Evolutionary conservation across 192 early-diverging fungal genomes (phyloP), one percentile per base, ranked within the genome.

Genomic region (Geosiphon pyriformis): DNA sequence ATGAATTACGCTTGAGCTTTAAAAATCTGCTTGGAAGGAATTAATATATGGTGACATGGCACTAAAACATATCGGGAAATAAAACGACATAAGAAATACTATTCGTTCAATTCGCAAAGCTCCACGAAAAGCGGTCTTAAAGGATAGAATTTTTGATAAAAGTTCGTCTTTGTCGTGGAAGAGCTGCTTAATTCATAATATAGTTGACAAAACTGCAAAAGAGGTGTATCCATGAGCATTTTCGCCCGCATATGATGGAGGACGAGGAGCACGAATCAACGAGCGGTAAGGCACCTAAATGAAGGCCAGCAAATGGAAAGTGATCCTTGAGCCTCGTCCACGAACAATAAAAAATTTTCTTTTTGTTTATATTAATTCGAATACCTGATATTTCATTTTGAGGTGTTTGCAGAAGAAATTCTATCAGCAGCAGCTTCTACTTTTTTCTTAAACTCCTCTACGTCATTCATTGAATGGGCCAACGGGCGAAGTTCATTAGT

Each of bases 401-500:
- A 6, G 15, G 37, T 23, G 23, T 22, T 55, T 6, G 52, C 52
- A 12, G 27, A 20, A 4, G 2, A 11, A 29, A 55, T 29, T 55
- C 25, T 55, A 20, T 11, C 6, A 12, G 23, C 26, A 26, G 65
- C 65, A 30, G 65, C 59, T 1, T 70, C 58, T 6, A 74, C 77
- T 55, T 67, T 65, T 25, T 47, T 25, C 32, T 65, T 73, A 31
- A 78, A 61, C 42, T 42, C 31, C 25, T 61, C 68, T 31, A 56
- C 65, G 32, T 75, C 50, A 49, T 68, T 73, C 77, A 78, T 78
- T 10, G 75, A 65, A 47, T 78, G 52, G 46, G 77, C 74, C 56
- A 78, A 58, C 33, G 70, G 67, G 17, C 46, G 31, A n/a, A 78
- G 59, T 30, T 75, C 68, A 29, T 75, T 34, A 12, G 73, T 75